These are phyloP conservation scores for Penicillium odoratum DNA, from an alignment of 495 filamentous ascomycete genomes.

Conservation along the genomic window DNA sequence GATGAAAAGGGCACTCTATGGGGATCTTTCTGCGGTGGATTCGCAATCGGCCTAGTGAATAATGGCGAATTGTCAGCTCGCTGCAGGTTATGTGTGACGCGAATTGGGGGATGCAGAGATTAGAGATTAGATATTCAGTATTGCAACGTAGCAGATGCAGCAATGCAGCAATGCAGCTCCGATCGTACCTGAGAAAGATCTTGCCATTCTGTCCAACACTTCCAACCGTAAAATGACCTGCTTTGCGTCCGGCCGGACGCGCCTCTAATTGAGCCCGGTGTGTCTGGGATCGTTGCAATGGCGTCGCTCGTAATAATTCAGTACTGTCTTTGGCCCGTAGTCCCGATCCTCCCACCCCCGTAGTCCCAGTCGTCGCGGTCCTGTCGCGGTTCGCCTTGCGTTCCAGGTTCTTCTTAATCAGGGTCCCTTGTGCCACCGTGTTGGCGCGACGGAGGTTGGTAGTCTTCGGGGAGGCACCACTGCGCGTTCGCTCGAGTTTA, in stretches of 20 bases:
- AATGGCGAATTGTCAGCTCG: slow-evolving; percentile 28
- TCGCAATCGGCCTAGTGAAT: slow-evolving; percentile 52
- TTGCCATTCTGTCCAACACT: slow-evolving; percentile 93
- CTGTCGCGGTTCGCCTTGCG: slow-evolving; percentile 33
- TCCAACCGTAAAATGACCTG: slow-evolving; percentile 85
- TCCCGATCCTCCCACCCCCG: not conserved
- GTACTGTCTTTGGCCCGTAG: slow-evolving; percentile 49
- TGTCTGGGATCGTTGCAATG: slow-evolving; percentile 39
- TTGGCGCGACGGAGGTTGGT: slow-evolving; percentile 42
- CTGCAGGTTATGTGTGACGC: slow-evolving; percentile 20
- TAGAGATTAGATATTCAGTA: slow-evolving; percentile 10
- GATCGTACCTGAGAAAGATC: slow-evolving; percentile 86
- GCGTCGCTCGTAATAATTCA: slow-evolving; percentile 45
- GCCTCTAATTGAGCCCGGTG: slow-evolving; percentile 32
- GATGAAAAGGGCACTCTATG: slow-evolving; percentile 32
- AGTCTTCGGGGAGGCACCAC: slow-evolving; percentile 24
- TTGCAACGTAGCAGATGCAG: too few species aligned
- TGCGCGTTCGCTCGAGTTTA: slow-evolving; percentile 15
- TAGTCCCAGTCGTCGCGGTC: slow-evolving; percentile 30
- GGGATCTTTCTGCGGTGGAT: slow-evolving; percentile 34
- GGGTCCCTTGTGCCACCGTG: slow-evolving; percentile 41
- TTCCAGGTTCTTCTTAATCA: slow-evolving; percentile 35
- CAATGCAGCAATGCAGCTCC: not conserved
- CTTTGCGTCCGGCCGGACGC: slow-evolving; percentile 46
- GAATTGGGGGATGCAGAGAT: slow-evolving; percentile 8